These are phyloP conservation scores for Erythrophleum ivorense DNA, from an alignment of 331 rosid genomes.

Conservation along the genomic window DNA sequence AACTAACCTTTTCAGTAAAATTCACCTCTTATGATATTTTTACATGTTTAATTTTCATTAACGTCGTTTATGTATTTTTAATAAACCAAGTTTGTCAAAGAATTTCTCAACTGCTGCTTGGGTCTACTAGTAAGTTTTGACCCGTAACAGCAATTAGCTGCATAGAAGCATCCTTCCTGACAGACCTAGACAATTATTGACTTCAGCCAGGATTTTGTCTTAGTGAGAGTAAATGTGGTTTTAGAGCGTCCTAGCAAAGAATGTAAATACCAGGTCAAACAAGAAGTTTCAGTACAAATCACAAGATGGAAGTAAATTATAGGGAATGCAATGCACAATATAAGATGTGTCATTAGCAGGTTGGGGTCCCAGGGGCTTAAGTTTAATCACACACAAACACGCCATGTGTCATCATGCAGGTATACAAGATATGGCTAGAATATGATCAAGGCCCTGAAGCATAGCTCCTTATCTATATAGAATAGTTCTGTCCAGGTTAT, in stretches of 20 bases:
- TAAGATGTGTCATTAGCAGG: background rate
- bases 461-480: background rate
- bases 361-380: background rate
- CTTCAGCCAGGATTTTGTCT: slow-evolving; percentile 10
- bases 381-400: background rate
- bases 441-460: background rate
- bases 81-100: too few relatives aligned
- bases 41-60: background rate
- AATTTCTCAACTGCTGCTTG: background rate
- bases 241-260: background rate
- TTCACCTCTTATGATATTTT: background rate
- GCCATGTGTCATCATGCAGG: background rate
- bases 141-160: background rate
- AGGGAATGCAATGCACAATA: background rate
- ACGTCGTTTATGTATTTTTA: background rate
- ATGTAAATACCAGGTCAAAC: background rate
- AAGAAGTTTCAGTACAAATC: background rate
- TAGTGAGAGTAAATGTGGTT: background rate
- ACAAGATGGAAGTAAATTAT: slow-evolving; percentile 22
- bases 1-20: background rate
- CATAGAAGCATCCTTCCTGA: slow-evolving; percentile 2
- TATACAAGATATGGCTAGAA: slow-evolving; percentile 25
- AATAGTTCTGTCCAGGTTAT: background rate
- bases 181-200: background rate
- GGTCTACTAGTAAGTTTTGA: background rate